phyloP scores from a whole-genome alignment of 1,284 basidiomycete genomes.

The Marasmius tenuissimus region DNA sequence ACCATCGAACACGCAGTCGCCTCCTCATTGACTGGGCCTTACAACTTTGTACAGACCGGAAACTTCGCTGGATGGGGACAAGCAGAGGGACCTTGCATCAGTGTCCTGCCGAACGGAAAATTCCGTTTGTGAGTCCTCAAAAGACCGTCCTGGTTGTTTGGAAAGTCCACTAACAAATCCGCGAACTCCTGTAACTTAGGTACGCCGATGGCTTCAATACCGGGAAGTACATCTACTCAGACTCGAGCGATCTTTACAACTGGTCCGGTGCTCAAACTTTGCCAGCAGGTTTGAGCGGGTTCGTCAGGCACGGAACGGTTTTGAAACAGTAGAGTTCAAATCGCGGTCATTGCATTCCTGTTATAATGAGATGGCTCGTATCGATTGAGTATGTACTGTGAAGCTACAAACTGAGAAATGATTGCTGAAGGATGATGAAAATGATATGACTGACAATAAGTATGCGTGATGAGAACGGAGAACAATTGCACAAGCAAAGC shows the following conservation, averaged over 20 bases:
- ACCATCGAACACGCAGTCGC: constrained; percentile 34
- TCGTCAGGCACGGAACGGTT: constrained; percentile 32
- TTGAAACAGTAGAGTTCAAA: constrained; percentile 24
- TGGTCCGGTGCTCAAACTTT: constrained; percentile 29
- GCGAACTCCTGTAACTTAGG: constrained; percentile 12
- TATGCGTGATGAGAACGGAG: neutral
- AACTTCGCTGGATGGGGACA: constrained; percentile 36
- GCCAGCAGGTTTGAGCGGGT: constrained; percentile 26
- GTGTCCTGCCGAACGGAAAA: constrained; percentile 29
- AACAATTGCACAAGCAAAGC: neutral
- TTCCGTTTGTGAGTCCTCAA: constrained; percentile 28
- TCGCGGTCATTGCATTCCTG: neutral
- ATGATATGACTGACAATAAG: neutral
- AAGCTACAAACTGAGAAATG: neutral
- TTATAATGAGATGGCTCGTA: neutral
- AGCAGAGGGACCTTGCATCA: constrained; percentile 32
- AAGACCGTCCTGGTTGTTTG: neutral
- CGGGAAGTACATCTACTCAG: constrained; percentile 33
- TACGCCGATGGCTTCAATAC: constrained; percentile 31
- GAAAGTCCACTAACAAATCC: neutral
- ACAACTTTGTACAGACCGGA: constrained; percentile 31
- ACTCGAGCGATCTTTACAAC: constrained; percentile 30
- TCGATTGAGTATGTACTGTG: neutral
- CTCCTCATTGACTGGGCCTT: constrained; percentile 33
- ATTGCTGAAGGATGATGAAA: neutral